phyloP scores from a whole-genome alignment of 306 rosid species.

The Cicer chorassanicum region DNA sequence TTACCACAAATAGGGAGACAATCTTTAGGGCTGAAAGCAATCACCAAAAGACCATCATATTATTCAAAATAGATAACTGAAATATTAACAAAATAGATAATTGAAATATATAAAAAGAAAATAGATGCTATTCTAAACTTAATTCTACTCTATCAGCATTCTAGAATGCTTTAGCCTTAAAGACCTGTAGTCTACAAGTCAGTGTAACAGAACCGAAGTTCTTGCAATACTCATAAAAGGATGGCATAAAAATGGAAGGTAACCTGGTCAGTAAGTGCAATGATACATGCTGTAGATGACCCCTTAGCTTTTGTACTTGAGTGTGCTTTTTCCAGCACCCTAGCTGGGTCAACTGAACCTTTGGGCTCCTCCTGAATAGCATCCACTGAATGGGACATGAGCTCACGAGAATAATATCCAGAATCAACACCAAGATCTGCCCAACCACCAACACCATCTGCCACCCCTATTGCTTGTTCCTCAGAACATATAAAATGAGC shows the following conservation, averaged over 20 bases:
- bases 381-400: conserved; percentile 84
- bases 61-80: conserved; percentile 7
- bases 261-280: conserved; percentile 92
- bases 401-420: conserved; percentile 89
- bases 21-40: conserved; percentile 33
- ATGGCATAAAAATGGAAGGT: conserved; percentile 38
- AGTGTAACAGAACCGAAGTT: conserved; percentile 32
- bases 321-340: conserved; percentile 97
- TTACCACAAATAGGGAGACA: conserved; percentile 2
- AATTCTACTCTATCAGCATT: conserved; percentile 15
- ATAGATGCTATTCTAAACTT: conserved; percentile 1
- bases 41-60: background rate
- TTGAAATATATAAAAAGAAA: background rate
- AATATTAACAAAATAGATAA: conserved; percentile 18
- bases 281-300: conserved; percentile 96
- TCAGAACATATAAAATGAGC: conserved; percentile 95
- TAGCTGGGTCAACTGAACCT: conserved; percentile 90
- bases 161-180: conserved; percentile 12
- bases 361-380: conserved; percentile 94
- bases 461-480: conserved; percentile 96
- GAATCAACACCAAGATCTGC: conserved; percentile 90
- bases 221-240: conserved; percentile 22
- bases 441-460: conserved; percentile 99
- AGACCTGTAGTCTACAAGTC: conserved; percentile 14
- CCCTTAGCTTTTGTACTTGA: conserved; percentile 87